Evolutionary conservation across 768 basidiomycete genomes (phyloP), one percentile per base, ranked within the genome.

Genomic region (Kwoniella botswanensis): DNA sequence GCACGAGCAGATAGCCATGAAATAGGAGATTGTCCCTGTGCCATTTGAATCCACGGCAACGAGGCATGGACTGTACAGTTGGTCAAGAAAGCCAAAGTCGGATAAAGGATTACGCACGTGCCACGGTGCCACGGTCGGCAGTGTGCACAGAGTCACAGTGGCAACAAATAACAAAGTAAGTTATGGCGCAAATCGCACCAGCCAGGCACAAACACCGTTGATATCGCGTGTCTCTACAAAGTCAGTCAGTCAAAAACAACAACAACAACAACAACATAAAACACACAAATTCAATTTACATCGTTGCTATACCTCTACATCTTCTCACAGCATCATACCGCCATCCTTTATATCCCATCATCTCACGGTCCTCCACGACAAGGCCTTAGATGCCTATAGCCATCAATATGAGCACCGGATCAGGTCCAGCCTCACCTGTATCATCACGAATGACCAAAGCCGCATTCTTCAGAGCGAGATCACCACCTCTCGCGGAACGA

Each of bases 391-490:
- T 68, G 67, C 67, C 61, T 26, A 63, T 68, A 43, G 67, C 67
- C 21, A 41, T 68, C 60, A 50, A 63, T 12, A 63, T 68, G 60
- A 63, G 50, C 21, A 53, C 50, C 42, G 61, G 41, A 18, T 35
- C 67, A 46, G 54, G 55, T 22, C 41, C 59, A 60, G 64, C 65
- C n/a, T 74, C 82, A 22, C 72, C 77, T 12, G 63, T 69, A 3
- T 70, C 76, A 57, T 74, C 79, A 2, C 78, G 76, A n/a, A 82
- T 79, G 72, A 79, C 80, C 54, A 83, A 81, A 69, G 81, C 79
- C 1, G 80, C 78, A 5, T 83, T 83, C 70, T 83, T 83, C 71
- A 67, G 82, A 65, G 74, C 82, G n/a, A 67, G 78, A 43, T 82
- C 82, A 17, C 82, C 82, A 5, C 75, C 78, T 9, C 59, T 76